Percentiles rank a stretch among this genome's conserved stretches.
phyloP scores from a whole-genome alignment of 1,284 basidiomycete species.

The Pseudomicrostroma phylloplanum region DNA sequence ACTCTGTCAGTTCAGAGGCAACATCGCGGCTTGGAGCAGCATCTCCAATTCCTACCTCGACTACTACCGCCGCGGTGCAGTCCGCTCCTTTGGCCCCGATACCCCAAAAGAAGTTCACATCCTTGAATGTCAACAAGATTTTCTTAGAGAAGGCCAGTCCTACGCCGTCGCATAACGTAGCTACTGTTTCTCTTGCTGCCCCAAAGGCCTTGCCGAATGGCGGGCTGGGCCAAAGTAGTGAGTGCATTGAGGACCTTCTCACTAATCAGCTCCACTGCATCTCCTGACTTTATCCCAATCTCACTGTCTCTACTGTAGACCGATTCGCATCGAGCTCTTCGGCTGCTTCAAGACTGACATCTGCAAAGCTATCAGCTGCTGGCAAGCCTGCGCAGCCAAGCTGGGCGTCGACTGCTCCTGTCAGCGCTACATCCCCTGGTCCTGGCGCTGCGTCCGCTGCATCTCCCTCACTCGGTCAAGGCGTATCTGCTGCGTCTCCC shows the following conservation, averaged over 20 bases:
- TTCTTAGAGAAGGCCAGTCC: conserved; percentile 45
- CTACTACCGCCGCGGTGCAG: background rate
- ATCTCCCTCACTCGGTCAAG: too few species aligned
- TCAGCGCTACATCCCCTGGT: too few species aligned
- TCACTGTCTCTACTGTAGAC: too few species aligned
- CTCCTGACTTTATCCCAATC: too few species aligned
- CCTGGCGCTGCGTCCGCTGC: too few species aligned
- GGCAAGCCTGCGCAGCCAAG: conserved; percentile 6
- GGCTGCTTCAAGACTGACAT: conserved; percentile 14
- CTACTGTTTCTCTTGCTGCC: conserved; percentile 6
- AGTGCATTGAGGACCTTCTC: too few species aligned
- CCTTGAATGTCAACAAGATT: conserved; percentile 46
- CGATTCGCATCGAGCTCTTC: background rate
- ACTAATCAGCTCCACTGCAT: too few species aligned
- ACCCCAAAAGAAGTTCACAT: conserved; percentile 40
- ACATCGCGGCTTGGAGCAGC: too few species aligned
- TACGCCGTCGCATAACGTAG: conserved; percentile 15
- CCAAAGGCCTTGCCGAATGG: conserved; percentile 13
- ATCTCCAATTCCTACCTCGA: background rate
- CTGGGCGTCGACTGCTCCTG: conserved; percentile 7
- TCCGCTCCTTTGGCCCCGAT: background rate
- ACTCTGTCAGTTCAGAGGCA: too few species aligned
- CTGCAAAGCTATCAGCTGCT: conserved; percentile 12
- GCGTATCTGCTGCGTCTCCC: too few species aligned
- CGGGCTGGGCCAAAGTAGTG: background rate